Evolutionary conservation across 2,329 filamentous ascomycete genomes (phyloP).

Genomic region (Septoria linicola): DNA sequence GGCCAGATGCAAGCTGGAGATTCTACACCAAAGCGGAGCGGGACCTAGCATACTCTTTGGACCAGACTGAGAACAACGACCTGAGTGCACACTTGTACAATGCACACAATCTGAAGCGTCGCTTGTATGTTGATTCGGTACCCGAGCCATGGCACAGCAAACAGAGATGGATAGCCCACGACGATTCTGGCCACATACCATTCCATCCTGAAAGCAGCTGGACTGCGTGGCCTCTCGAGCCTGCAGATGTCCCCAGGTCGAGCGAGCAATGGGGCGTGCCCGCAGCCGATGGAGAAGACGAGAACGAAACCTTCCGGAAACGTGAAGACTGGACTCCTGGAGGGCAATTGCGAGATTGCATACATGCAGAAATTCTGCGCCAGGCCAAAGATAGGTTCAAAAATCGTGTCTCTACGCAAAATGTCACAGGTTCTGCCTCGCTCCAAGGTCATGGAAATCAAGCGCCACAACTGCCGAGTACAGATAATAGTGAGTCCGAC

Average conservation of each 20-base stretch:
- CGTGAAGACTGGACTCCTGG: conserved; percentile 51
- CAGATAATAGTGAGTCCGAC: too few species aligned
- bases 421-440: background rate
- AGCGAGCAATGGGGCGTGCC: conserved; percentile 51
- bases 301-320: conserved; percentile 20
- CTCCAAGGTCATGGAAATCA: too few species aligned
- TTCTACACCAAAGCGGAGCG: conserved; percentile 62
- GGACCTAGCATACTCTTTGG: conserved; percentile 61
- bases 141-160: conserved; percentile 41
- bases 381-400: conserved; percentile 60
- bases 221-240: conserved; percentile 81
- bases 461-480: too few species aligned
- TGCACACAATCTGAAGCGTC: conserved; percentile 65
- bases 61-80: conserved; percentile 63
- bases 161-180: conserved; percentile 40
- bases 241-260: conserved; percentile 59
- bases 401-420: conserved; percentile 4
- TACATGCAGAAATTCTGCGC: conserved; percentile 66
- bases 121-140: conserved; percentile 24
- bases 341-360: conserved; percentile 64
- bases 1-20: conserved; percentile 66
- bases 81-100: conserved; percentile 78
- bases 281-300: conserved; percentile 22
- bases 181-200: conserved; percentile 35
- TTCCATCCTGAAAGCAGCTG: conserved; percentile 59